Conservation (phyloP, 371 early-diverging fungal genomes). For the Capniomyces stellatus region DNA sequence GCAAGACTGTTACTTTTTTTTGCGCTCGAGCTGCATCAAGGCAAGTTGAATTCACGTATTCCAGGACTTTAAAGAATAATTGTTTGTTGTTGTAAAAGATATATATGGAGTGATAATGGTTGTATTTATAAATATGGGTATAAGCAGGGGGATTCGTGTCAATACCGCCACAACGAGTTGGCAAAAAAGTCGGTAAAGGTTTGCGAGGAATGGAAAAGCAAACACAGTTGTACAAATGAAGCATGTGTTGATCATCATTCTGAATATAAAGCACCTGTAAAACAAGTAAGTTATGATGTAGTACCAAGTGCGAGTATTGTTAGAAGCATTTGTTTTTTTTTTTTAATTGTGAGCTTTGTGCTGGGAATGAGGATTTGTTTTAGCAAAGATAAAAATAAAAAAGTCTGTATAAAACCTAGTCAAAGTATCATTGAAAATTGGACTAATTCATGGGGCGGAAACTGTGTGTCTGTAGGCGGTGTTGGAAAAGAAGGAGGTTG, state of each 20-base stretch:
- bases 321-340: background rate
- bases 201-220: background rate
- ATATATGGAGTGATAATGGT: no score
- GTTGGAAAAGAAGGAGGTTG: background rate
- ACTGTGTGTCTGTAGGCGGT: no score
- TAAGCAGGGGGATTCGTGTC: background rate
- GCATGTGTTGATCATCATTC: background rate
- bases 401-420: no score
- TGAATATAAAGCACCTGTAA: background rate
- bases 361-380: no score
- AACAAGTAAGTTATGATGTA: background rate
- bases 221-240: background rate
- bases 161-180: background rate
- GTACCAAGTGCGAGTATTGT: background rate
- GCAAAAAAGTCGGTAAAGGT: background rate
- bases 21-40: background rate
- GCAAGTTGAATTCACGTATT: background rate
- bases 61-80: no score
- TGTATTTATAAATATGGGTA: no score
- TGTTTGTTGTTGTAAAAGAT: no score
- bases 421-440: no score
- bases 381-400: no score
- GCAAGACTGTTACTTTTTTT: conserved; percentile 1
- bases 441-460: no score
- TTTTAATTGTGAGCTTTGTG: background rate